phyloP scores from a whole-genome alignment of 2,329 filamentous ascomycete genomes.

The Colletotrichum shisoi region DNA sequence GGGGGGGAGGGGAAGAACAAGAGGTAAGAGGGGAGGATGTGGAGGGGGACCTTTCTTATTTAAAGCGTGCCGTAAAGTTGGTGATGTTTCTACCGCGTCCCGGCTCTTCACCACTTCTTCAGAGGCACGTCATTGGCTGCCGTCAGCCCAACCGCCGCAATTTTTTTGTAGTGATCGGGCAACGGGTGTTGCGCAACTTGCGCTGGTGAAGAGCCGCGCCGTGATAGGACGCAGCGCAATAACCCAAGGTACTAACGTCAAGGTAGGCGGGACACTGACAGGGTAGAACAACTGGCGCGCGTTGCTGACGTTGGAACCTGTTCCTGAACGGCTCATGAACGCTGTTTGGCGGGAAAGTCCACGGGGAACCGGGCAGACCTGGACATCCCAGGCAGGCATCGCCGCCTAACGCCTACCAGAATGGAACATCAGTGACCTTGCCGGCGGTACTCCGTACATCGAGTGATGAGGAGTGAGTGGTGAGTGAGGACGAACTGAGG shows the following conservation, averaged over 20 bases:
- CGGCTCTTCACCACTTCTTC: slow-evolving; percentile 30
- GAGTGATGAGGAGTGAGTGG: not conserved
- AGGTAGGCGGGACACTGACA: slow-evolving; percentile 3
- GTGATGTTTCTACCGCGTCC: slow-evolving; percentile 32
- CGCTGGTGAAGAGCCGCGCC: slow-evolving; percentile 13
- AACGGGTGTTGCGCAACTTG: not conserved
- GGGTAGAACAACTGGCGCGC: slow-evolving; percentile 11
- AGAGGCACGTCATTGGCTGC: slow-evolving; percentile 39
- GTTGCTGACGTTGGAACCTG: slow-evolving; percentile 9
- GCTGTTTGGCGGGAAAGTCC: slow-evolving; percentile 12
- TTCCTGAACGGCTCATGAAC: slow-evolving; percentile 21
- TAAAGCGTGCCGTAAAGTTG: slow-evolving; percentile 46
- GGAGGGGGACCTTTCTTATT: slow-evolving; percentile 45
- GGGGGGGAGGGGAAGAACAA: slow-evolving; percentile 56
- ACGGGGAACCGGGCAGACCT: slow-evolving; percentile 4
- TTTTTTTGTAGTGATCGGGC: slow-evolving; percentile 13
- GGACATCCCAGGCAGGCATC: slow-evolving; percentile 38
- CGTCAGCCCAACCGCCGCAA: slow-evolving; percentile 27
- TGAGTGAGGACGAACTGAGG: not conserved
- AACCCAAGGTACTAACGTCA: not conserved
- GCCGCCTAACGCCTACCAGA: slow-evolving; percentile 33
- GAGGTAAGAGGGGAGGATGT: slow-evolving; percentile 41
- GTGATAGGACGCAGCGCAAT: slow-evolving; percentile 26
- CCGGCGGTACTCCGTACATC: slow-evolving; percentile 18
- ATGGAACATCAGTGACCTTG: slow-evolving; percentile 33